Percentiles rank a stretch among this genome's conserved stretches.
phyloP scores from a whole-genome alignment of 305 asterid genomes.

The Rubia peregrina region DNA sequence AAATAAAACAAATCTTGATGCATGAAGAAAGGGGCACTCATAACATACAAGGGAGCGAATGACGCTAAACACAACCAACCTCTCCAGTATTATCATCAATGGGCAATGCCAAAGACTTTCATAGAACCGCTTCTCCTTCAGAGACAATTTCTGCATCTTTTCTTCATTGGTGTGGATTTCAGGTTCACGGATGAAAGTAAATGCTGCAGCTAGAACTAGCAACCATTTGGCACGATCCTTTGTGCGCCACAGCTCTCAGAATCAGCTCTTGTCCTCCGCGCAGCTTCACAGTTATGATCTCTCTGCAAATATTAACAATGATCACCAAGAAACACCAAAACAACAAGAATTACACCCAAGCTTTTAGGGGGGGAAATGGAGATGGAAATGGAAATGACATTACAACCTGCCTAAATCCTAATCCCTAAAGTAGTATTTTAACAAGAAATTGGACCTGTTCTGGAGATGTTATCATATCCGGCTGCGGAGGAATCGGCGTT shows the following conservation, averaged over 20 bases:
- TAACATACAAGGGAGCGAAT: background rate
- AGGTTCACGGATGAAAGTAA: slow-evolving; percentile 93
- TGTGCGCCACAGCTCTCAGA: slow-evolving; percentile 91
- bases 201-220: slow-evolving; percentile 98
- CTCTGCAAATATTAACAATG: slow-evolving; percentile 34
- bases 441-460: slow-evolving; percentile 32
- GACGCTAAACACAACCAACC: slow-evolving; percentile 33
- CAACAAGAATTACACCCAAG: background rate
- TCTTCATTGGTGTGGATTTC: slow-evolving; percentile 83
- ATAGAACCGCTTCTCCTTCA: slow-evolving; percentile 88
- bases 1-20: background rate
- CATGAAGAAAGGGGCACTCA: background rate
- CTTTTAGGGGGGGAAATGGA: no score
- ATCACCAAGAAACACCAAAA: background rate
- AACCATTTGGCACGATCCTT: slow-evolving; percentile 99
- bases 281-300: slow-evolving; percentile 90
- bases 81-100: slow-evolving; percentile 48
- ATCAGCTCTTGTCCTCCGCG: slow-evolving; percentile 91
- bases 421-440: no score
- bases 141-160: slow-evolving; percentile 63
- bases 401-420: background rate
- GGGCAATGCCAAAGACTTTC: slow-evolving; percentile 50
- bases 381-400: background rate
- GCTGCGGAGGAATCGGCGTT: slow-evolving; percentile 50
- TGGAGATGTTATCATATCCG: slow-evolving; percentile 39